Base-by-base conservation (phyloP, 2,329 filamentous ascomycete genomes). In the Trichothecium sympodiale region DNA sequence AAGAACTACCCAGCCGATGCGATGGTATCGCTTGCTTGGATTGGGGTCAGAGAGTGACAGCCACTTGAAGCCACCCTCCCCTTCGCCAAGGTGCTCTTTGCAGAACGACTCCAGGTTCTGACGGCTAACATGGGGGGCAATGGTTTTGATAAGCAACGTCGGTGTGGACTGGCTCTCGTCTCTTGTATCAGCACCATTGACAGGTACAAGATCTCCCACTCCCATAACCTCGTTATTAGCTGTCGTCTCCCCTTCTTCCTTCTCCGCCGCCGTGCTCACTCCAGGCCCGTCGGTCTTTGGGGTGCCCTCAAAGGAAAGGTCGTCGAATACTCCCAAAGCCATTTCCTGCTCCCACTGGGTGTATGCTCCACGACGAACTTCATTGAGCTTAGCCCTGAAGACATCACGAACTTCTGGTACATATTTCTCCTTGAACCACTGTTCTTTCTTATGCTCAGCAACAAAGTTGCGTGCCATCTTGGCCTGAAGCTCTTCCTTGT, bases 381-480 rank as follows among this genome's bases (percentile, higher is more conserved):
- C 81, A 56, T 81, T 82, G 36, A 96, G 65, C 49, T 85, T 81
- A 40, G 67, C 65, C 38, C 82, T 79, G 50, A 95, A 76, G 2
- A 73, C 69, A 45, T 88, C 80, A 35, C 84, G 72, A 37, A 89
- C 77, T 46, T 91, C 85, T 1, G 85, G 75, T 20, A 93, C 80
- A 49, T 98, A 98, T 54, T 86, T 80, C 60, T 98, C 91, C 48
- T 81, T 85, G 63, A 98, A 98, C 91, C 91, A 98, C 54, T 98
- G 89, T 56, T 98, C 91, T 30, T 79, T 78, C 55, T 94, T 94
- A 60, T 98, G 91, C 48, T 87, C 82, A 34, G 81, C 76, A 29
- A 98, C 91, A 54, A 98, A 98, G 1, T 74, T 69, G 44, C 87
- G 79, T 1, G 91, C 88, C 81, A 94, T 89, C 54, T 78, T 80